Percentiles rank a stretch among this genome's conserved stretches.
Conservation (phyloP, 1,139 yeast species). For the Meyerozyma sp. region DNA sequence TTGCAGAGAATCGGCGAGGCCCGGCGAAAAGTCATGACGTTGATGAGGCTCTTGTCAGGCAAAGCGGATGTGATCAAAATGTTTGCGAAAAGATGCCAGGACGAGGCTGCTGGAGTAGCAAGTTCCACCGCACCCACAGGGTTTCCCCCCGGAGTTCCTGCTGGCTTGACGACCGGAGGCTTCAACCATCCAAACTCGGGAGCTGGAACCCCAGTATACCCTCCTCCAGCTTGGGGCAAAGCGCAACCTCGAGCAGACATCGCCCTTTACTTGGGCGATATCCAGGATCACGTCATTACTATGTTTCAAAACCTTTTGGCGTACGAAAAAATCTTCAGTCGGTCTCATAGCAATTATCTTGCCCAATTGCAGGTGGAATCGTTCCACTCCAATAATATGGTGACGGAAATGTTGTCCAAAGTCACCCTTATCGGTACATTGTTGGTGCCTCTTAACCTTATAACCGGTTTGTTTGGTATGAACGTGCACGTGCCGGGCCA, state of each 20-base stretch:
- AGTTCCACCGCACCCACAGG: neutral
- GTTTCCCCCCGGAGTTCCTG: constrained; percentile 5
- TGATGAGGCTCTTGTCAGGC: constrained; percentile 84
- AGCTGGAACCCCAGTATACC: constrained; percentile 14
- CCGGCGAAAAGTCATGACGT: constrained; percentile 84
- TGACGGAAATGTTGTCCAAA: constrained; percentile 81
- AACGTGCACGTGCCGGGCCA: constrained; percentile 85
- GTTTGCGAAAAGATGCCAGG: constrained; percentile 96
- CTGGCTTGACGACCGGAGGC: neutral
- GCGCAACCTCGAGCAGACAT: constrained; percentile 79
- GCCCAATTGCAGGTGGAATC: constrained; percentile 94
- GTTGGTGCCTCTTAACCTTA: constrained; percentile 80
- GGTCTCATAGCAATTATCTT: constrained; percentile 87
- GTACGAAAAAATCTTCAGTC: constrained; percentile 86
- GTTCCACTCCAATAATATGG: constrained; percentile 75
- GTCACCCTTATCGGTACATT: constrained; percentile 90
- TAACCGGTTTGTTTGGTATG: constrained; percentile 96
- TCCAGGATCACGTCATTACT: constrained; percentile 94
- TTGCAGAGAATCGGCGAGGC: constrained; percentile 82
- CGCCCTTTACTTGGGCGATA: constrained; percentile 89
- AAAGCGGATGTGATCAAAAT: constrained; percentile 96
- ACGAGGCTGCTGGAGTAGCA: constrained; percentile 31
- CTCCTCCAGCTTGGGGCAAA: constrained; percentile 9
- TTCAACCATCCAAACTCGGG: constrained; percentile 10
- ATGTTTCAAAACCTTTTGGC: constrained; percentile 89